These are phyloP conservation scores for Penicillium manginii DNA, from an alignment of 495 filamentous ascomycete species.

Conservation along the genomic window DNA sequence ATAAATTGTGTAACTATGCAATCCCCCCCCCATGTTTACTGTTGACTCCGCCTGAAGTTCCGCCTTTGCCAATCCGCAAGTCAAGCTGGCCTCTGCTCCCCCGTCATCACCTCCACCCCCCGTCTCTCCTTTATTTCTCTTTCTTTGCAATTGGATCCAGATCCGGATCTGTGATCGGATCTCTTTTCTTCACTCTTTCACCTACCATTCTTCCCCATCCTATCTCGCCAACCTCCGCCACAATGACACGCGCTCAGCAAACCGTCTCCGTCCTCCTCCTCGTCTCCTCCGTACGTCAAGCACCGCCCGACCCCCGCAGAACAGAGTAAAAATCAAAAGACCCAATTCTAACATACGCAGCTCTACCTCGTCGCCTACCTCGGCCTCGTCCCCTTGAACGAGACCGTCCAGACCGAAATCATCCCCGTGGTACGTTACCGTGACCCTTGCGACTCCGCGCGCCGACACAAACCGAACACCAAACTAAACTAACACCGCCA, in stretches of 20 bases:
- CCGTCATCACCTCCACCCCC: conserved; percentile 7
- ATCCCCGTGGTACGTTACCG: conserved; percentile 53
- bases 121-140: conserved; percentile 24
- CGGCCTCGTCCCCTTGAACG: conserved; percentile 81
- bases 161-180: conserved; percentile 6
- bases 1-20: background rate
- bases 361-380: conserved; percentile 87
- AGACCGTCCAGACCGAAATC: conserved; percentile 58
- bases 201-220: background rate
- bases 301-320: conserved; percentile 1
- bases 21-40: too few relatives aligned
- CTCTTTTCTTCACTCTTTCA: conserved; percentile 13
- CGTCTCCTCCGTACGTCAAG: conserved; percentile 73
- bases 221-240: conserved; percentile 17
- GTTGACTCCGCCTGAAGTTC: background rate
- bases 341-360: conserved; percentile 47
- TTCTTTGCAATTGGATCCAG: conserved; percentile 17
- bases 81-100: conserved; percentile 21
- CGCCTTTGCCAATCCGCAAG: conserved; percentile 7
- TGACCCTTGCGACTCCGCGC: background rate
- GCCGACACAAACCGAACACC: background rate
- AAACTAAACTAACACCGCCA: background rate
- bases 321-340: background rate
- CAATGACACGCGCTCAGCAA: conserved; percentile 94
- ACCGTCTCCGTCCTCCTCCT: conserved; percentile 85